Evolutionary conservation across 2,329 filamentous ascomycete species (phyloP), one percentile per base, ranked within the genome.

Genomic region (Aspergillus neoniger): DNA sequence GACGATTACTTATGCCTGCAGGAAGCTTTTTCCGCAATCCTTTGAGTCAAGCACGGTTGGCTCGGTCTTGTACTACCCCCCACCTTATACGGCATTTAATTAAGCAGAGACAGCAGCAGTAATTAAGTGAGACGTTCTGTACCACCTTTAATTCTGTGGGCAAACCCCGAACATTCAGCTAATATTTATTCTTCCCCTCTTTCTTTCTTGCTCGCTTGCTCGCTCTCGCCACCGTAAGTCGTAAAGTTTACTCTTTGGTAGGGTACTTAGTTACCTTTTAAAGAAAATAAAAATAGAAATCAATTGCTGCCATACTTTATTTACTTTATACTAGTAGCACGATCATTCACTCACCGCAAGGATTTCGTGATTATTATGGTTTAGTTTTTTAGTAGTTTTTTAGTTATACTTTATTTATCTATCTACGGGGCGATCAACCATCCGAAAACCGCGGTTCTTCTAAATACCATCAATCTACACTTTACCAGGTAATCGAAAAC

Each of bases 21-120:
- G 61, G 61, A 63, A 63, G 55, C 21, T 32, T 61, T 62, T 63
- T 57, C 61, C 61, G 61, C 47, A 8, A 17, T 21, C 51, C 28
- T 36, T 43, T 14, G 21, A 52, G 38, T 58, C 58, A 36, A 50
- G 44, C 38, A 44, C 50, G 52, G 54, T 54, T 47, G 28, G 23
- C 43, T 32, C 23, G 41, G 10, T 57, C 51, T 54, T 19, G 52
- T 55, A 55, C 23, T 38, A 36, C 52, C 52, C 52, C 50, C 57
- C 50, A 41, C 57, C 19, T 48, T 43, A 23, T 49, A 52, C 47
- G 30, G 47, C 43, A 53, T 41, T 54, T 54, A 39, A 58, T 55
- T 41, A 41, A 21, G 55, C 43, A 53, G 25, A 55, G 39, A 55
- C 39, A 44, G 53, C 25, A 44, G 53, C 53, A 55, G 43, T 55